Base-by-base conservation (phyloP, 129 eudicot genomes). In the Artemisia argyi region DNA sequence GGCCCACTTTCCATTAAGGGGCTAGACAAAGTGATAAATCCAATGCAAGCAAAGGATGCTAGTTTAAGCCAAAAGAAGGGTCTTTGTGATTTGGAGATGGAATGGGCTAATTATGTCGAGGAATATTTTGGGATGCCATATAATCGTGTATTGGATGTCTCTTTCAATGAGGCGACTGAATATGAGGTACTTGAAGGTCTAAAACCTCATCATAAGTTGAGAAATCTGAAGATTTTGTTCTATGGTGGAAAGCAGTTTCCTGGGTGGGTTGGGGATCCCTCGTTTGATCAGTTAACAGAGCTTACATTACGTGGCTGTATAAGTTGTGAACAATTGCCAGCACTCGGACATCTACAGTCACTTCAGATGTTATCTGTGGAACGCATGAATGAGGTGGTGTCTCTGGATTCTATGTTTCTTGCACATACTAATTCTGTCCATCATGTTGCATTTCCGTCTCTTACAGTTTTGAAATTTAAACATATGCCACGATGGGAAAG, bases 161-260 rank as follows among this genome's bases (percentile, higher is more conserved):
- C 30, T 9, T 26, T 24, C 28, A 19, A 57, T 57, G 11, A 11
- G 5, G 8, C 9, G 13, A 57, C 26, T n/a, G 62, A 57, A 19
- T 18, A 19, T 14, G 30, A 19, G 4, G 63, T 57, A 57, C 13
- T 57, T 20, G 3, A 57, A 20, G 5, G 30, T 11, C 15, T 57
- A 20, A 57, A 28, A 3, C 35, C 63, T 57, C 63, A 19, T 13
- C 1, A 1, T 57, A 20, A 57, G 32, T 57, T 57, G 11, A 20
- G 24, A 19, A 57, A 11, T 0, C 35, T 20, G 35, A 57, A 13
- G 28, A 57, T 57, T 57, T 17, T 4, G 5, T 11, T 11, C 14
- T 57, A 57, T 57, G 62, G 62, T 35, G 63, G 63, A 57, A 57
- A 18, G 14, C 16, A 57, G 24, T 57, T 57, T 57, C 63, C 35